Evolutionary conservation across 352 stramenopile genomes (phyloP), one percentile per base, ranked within the genome.

Genomic region (Pythium rishiriense): DNA sequence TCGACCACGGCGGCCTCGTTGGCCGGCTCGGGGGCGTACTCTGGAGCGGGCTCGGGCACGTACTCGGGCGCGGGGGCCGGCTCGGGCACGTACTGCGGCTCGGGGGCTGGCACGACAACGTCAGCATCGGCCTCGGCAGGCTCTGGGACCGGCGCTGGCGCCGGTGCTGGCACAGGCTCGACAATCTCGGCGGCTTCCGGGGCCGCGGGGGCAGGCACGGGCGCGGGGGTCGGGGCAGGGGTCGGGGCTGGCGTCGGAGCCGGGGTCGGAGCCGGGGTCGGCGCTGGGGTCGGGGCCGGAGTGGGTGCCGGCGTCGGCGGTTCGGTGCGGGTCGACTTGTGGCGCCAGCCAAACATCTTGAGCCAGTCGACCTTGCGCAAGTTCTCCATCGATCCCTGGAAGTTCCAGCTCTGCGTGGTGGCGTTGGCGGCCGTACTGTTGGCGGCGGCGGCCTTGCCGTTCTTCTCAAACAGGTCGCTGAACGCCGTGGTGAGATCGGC

Each of bases 361-460:
- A 61, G 29, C 54, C 54, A 61, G 54, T 61, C 54, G 37, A 61
- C 41, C 25, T 61, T 61, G 14, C 31, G 26, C 24, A 61, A 21
- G 54, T 47, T 51, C 39, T 61, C 54, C 17, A 61, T 26, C 54
- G 54, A 22, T 8, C 54, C 54, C 19, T 61, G 24, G 28, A 61
- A 61, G 26, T 54, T 54, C 55, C 55, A 62, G 54, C 42, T 52
- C 29, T 55, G 24, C 24, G 25, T 21, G 9, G 21, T 42, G 8
- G 24, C 42, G 24, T 28, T 48, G 42, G 1, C 19, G 35, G 5
- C 35, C 14, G 43, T 49, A 22, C 21, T 22, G 19, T 49, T 49
- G 43, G 43, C 7, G 22, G 21, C 43, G 17, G 21, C 52, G 0
- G 54, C 55, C 19, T 49, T 9, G 42, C 55, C 24, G 43, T 54